Percentiles rank a stretch among this genome's conserved stretches.
Evolutionary conservation across 1,284 basidiomycete genomes (phyloP).

Genomic region (Ceratobasidium theobromae): DNA sequence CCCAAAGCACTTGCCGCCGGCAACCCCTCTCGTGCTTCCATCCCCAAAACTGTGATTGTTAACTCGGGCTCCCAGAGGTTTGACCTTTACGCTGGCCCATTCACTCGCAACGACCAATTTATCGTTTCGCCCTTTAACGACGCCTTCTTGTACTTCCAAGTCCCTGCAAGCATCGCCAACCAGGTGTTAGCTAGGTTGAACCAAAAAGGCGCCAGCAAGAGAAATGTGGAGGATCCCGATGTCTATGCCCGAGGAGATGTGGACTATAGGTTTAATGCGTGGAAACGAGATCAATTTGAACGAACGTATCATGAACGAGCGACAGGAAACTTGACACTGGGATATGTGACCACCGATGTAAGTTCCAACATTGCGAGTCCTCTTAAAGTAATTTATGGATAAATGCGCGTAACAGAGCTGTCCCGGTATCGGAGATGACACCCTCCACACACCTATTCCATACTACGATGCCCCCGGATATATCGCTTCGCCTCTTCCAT

Average conservation of each 20-base stretch:
- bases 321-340: slow-evolving; percentile 55
- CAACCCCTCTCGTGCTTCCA: slow-evolving; percentile 55
- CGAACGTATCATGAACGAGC: neutral
- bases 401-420: slow-evolving; percentile 52
- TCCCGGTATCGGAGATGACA: slow-evolving; percentile 72
- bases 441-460: slow-evolving; percentile 57
- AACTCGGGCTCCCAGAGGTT: slow-evolving; percentile 77
- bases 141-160: slow-evolving; percentile 57
- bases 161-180: slow-evolving; percentile 49
- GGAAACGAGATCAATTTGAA: slow-evolving; percentile 31
- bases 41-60: slow-evolving; percentile 67
- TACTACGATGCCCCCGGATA: slow-evolving; percentile 48
- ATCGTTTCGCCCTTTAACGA: slow-evolving; percentile 56
- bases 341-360: slow-evolving; percentile 74
- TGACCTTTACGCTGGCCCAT: slow-evolving; percentile 54
- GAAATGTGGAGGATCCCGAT: slow-evolving; percentile 57
- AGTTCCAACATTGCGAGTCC: too few relatives aligned
- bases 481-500: slow-evolving; percentile 56
- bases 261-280: slow-evolving; percentile 16
- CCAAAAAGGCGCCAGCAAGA: slow-evolving; percentile 43
- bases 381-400: neutral
- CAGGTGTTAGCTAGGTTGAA: slow-evolving; percentile 57
- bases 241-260: slow-evolving; percentile 35
- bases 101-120: slow-evolving; percentile 73
- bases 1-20: slow-evolving; percentile 60